phyloP scores from a whole-genome alignment of 1,284 basidiomycete species.

The Cryptococcus floricola region DNA sequence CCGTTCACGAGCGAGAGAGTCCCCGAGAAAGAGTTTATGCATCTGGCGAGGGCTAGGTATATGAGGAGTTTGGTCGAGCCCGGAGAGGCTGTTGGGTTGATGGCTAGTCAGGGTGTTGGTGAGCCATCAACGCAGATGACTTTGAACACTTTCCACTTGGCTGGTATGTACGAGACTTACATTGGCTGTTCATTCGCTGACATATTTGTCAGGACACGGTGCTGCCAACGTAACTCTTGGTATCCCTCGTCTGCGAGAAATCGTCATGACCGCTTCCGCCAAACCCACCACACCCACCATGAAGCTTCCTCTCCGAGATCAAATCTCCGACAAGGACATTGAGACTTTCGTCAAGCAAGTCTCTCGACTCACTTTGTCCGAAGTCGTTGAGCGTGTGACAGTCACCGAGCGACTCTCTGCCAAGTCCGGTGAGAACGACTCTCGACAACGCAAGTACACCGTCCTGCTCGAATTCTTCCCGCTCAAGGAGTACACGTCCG shows the following conservation, averaged over 20 bases:
- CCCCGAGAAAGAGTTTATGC: constrained; percentile 62
- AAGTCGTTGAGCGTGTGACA: constrained; percentile 77
- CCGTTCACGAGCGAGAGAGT: constrained; percentile 35
- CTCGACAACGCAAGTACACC: constrained; percentile 74
- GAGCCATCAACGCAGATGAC: constrained; percentile 99
- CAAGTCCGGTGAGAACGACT: constrained; percentile 56
- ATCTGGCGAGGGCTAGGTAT: constrained; percentile 84
- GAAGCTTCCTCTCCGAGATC: constrained; percentile 69
- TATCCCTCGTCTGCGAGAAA: constrained; percentile 97
- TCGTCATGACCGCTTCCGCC: constrained; percentile 97
- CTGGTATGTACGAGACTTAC: constrained; percentile 54
- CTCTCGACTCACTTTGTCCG: constrained; percentile 79
- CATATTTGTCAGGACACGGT: constrained; percentile 70
- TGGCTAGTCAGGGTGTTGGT: constrained; percentile 98
- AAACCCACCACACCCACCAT: constrained; percentile 99
- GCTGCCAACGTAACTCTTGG: constrained; percentile 98
- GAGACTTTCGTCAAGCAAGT: constrained; percentile 86
- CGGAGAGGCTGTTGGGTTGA: constrained; percentile 92
- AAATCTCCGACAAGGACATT: constrained; percentile 58
- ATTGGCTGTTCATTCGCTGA: background rate
- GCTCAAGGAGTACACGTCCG: constrained; percentile 72
- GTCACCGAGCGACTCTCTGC: constrained; percentile 76
- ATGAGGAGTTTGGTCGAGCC: constrained; percentile 92
- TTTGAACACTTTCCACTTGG: constrained; percentile 99
- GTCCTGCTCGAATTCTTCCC: constrained; percentile 86